These are phyloP conservation scores for Cotoneaster glaucophyllus DNA, from an alignment of 306 rosid genomes.

Conservation along the genomic window DNA sequence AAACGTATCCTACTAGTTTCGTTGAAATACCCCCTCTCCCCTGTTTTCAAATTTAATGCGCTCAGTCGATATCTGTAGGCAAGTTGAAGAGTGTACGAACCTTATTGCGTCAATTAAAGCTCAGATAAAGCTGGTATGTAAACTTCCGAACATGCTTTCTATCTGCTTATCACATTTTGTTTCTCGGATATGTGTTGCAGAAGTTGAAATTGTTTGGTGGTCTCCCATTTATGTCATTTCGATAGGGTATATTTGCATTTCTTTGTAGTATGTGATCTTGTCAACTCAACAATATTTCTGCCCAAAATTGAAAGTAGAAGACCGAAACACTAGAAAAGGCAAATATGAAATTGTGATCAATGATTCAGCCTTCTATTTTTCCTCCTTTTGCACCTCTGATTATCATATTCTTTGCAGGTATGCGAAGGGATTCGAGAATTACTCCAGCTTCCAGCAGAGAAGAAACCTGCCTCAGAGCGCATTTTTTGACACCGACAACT, in stretches of 20 bases:
- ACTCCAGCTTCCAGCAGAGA: slow-evolving; percentile 72
- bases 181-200: neutral
- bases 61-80: slow-evolving; percentile 41
- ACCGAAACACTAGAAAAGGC: neutral
- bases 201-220: neutral
- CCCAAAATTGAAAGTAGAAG: neutral
- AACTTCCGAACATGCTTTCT: neutral
- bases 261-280: neutral
- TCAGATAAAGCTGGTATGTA: slow-evolving; percentile 80
- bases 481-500: slow-evolving; percentile 24
- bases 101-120: slow-evolving; percentile 86
- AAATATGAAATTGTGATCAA: neutral
- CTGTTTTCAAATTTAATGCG: slow-evolving; percentile 6
- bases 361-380: neutral
- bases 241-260: neutral
- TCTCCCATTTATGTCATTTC: neutral
- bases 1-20: neutral
- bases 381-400: neutral
- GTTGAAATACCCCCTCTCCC: neutral
- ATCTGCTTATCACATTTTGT: neutral
- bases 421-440: slow-evolving; percentile 77
- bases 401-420: slow-evolving; percentile 46
- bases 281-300: neutral
- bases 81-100: slow-evolving; percentile 68
- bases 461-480: slow-evolving; percentile 36